A percentile compares a stretch with the other conserved stretches of the same genome.
Conservation (phyloP, 176 grass and related monocot species). For the Olyra latifolia region DNA sequence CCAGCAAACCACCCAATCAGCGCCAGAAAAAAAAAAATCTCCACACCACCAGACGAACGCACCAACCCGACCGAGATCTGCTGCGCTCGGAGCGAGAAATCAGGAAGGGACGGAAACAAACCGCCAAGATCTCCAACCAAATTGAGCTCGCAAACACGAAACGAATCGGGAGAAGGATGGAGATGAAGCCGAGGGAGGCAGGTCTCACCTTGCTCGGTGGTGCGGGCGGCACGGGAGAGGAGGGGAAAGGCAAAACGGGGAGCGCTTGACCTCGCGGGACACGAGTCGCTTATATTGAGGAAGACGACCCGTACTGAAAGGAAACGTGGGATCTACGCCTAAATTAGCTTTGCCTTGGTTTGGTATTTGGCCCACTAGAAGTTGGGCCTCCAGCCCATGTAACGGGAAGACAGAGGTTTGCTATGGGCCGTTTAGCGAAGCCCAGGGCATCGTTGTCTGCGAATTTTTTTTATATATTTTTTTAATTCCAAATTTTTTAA, state of each 20-base stretch:
- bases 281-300: slow-evolving; percentile 10
- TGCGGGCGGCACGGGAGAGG: slow-evolving; percentile 8
- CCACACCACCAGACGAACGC: not conserved
- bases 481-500: too few relatives aligned
- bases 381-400: not conserved
- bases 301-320: not conserved
- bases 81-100: not conserved
- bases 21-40: not conserved
- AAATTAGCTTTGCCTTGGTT: not conserved
- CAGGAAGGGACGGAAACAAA: not conserved
- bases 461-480: too few relatives aligned
- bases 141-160: not conserved
- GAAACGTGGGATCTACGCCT: too few relatives aligned
- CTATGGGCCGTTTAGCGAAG: not conserved
- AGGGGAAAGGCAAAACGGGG: not conserved
- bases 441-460: too few relatives aligned
- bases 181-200: not conserved
- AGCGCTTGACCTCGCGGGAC: not conserved
- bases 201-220: slow-evolving; percentile 31
- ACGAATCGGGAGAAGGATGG: not conserved
- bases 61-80: not conserved
- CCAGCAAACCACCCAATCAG: not conserved
- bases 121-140: not conserved
- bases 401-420: not conserved
- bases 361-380: not conserved